A percentile compares a stretch with the other conserved stretches of the same genome.
phyloP scores from a whole-genome alignment of 768 basidiomycete species.

The Neoboletus subvelutipes region DNA sequence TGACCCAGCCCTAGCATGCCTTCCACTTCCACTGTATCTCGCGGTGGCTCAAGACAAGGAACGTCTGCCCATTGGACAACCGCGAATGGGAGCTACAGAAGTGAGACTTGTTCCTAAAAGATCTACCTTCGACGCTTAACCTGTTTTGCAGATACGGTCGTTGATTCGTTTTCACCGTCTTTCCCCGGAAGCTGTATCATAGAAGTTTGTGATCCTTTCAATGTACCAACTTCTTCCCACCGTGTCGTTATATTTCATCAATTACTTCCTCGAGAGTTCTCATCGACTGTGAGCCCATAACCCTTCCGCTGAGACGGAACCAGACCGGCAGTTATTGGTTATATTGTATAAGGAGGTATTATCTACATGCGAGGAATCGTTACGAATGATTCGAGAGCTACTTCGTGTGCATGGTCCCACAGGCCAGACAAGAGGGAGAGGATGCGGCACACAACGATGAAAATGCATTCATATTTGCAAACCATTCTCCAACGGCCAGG shows the following conservation, averaged over 20 bases:
- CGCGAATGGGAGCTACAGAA: conserved; percentile 97
- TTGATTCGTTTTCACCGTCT: conserved; percentile 20
- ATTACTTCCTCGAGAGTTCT: background rate
- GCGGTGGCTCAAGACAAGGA: conserved; percentile 97
- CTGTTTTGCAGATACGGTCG: conserved; percentile 40
- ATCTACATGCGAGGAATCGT: background rate
- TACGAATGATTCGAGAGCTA: background rate
- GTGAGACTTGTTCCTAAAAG: conserved; percentile 45
- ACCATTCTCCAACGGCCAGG: background rate
- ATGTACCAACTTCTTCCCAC: conserved; percentile 12
- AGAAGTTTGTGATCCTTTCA: conserved; percentile 3
- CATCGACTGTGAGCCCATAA: background rate
- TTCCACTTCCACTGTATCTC: conserved; percentile 99
- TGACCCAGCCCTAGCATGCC: conserved; percentile 65
- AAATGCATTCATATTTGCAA: background rate
- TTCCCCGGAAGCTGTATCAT: conserved; percentile 19
- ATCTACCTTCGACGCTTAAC: background rate
- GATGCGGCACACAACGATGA: background rate
- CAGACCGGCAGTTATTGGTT: background rate
- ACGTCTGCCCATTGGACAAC: conserved; percentile 93
- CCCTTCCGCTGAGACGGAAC: background rate
- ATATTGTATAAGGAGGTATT: background rate
- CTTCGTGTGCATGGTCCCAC: background rate
- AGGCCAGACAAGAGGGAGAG: background rate
- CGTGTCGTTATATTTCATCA: background rate